Percentiles rank a stretch among this genome's conserved stretches.
Evolutionary conservation across 2,329 filamentous ascomycete genomes (phyloP).

Genomic region (Ophiocordyceps australis): DNA sequence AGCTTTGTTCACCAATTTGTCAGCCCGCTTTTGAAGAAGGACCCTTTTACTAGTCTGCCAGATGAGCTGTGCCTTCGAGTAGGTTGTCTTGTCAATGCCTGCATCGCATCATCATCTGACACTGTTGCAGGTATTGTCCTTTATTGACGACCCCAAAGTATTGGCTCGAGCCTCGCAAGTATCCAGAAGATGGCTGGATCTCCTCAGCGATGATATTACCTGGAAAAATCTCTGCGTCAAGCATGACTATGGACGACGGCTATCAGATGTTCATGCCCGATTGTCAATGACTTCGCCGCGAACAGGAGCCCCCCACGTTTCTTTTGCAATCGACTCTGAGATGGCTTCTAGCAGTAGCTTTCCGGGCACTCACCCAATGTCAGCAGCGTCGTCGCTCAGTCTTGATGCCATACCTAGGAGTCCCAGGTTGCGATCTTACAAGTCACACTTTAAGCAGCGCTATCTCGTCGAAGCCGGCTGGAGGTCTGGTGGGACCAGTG

Average conservation of each 20-base stretch:
- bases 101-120: too few relatives aligned
- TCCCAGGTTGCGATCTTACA: conserved; percentile 65
- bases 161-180: conserved; percentile 88
- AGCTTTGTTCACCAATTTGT: conserved; percentile 96
- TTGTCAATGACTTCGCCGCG: too few relatives aligned
- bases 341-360: conserved; percentile 20
- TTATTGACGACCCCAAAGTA: conserved; percentile 92
- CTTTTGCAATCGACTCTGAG: conserved; percentile 15
- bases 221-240: conserved; percentile 97
- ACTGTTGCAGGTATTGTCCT: conserved; percentile 78
- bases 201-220: conserved; percentile 89
- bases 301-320: conserved; percentile 11
- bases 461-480: conserved; percentile 96
- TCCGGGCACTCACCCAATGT: conserved; percentile 21
- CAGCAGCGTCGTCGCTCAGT: conserved; percentile 20
- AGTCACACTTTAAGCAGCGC: conserved; percentile 92
- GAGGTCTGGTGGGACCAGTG: conserved; percentile 76
- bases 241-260: conserved; percentile 59
- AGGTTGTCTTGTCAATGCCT: too few relatives aligned
- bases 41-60: conserved; percentile 81
- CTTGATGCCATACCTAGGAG: conserved; percentile 32
- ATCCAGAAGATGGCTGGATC: conserved; percentile 83
- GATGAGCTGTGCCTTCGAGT: conserved; percentile 85
- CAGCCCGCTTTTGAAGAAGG: conserved; percentile 83
- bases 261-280: conserved; percentile 29